Conservation (phyloP, 139 green algal genomes). For the Volvox africanus region DNA sequence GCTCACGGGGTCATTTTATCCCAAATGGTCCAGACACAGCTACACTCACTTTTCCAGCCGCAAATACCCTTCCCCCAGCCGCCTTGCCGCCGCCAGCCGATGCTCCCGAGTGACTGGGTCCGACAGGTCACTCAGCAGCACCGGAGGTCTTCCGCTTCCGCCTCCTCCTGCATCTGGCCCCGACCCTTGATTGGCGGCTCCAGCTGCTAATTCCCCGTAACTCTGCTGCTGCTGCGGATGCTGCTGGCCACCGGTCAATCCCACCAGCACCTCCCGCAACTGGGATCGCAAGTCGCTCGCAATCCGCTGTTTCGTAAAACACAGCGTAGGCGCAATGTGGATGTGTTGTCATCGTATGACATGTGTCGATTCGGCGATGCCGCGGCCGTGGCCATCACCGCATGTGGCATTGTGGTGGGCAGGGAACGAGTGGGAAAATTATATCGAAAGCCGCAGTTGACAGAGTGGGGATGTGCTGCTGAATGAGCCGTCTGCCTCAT, state of each 20-base stretch:
- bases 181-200: not conserved
- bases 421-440: no score
- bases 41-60: conserved; percentile 39
- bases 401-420: no score
- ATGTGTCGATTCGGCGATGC: no score
- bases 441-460: no score
- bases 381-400: no score
- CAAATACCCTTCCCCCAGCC: conserved; percentile 39
- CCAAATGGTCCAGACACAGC: not conserved
- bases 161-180: not conserved
- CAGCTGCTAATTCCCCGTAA: not conserved
- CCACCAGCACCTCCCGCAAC: conserved; percentile 11
- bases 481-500: no score
- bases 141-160: not conserved
- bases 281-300: conserved; percentile 6
- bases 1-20: no score
- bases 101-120: not conserved
- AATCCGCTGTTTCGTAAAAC: not conserved
- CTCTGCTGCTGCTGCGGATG: not conserved
- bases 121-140: not conserved
- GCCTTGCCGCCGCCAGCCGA: not conserved
- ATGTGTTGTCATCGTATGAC: no score
- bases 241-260: not conserved
- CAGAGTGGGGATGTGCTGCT: no score
- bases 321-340: no score